phyloP scores from a whole-genome alignment of 352 stramenopile species.

The Globisporangium cylindrosporum region DNA sequence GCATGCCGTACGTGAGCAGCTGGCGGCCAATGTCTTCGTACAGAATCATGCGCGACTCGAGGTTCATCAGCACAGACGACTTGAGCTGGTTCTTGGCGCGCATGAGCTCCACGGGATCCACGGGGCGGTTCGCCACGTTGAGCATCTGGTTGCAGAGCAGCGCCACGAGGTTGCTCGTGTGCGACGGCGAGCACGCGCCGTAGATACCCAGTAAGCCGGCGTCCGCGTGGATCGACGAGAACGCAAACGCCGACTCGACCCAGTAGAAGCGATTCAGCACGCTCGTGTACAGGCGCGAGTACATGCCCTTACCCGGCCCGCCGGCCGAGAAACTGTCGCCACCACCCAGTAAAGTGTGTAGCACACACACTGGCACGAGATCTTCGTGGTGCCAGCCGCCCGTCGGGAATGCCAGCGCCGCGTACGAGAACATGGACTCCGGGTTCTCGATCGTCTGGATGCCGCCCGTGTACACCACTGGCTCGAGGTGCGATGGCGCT shows the following conservation, averaged over 20 bases:
- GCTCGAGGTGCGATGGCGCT: constrained; percentile 31
- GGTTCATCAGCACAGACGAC: constrained; percentile 98
- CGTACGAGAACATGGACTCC: constrained; percentile 85
- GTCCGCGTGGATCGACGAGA: constrained; percentile 95
- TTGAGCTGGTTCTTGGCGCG: constrained; percentile 99
- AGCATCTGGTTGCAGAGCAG: constrained; percentile 93
- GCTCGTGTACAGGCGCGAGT: constrained; percentile 97
- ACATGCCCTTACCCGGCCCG: constrained; percentile 99
- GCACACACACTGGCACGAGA: constrained; percentile 95
- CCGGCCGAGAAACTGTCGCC: constrained; percentile 98
- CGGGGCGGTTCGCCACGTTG: constrained; percentile 72
- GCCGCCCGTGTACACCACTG: constrained; percentile 66
- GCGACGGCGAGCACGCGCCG: constrained; percentile 75
- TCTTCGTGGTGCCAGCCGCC: constrained; percentile 96
- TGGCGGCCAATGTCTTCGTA: constrained; percentile 99
- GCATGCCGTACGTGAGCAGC: constrained; percentile 94
- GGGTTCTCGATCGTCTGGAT: constrained; percentile 62
- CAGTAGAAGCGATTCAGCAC: constrained; percentile 98
- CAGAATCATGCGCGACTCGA: constrained; percentile 97
- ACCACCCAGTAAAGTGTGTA: constrained; percentile 97
- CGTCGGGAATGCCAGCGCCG: constrained; percentile 95
- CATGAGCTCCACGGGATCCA: constrained; percentile 87
- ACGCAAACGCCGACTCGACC: constrained; percentile 97
- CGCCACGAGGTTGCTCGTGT: constrained; percentile 91
- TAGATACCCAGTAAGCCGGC: constrained; percentile 95